Evolutionary conservation across 2,329 filamentous ascomycete species (phyloP), one percentile per base, ranked within the genome.

Genomic region (Aspergillus novoparasiticus): DNA sequence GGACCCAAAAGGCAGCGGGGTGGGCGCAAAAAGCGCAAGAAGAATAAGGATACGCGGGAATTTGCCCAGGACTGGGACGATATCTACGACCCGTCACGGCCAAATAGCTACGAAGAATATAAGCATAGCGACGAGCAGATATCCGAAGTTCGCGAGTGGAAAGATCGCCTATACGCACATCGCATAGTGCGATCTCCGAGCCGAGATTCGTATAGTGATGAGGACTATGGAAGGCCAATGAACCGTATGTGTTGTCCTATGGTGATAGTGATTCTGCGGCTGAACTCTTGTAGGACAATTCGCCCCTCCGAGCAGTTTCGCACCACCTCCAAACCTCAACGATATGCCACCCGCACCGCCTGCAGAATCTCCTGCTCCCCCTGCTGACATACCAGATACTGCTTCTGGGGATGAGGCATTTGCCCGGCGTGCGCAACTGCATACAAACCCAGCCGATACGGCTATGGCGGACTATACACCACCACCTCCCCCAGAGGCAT

Each of bases 21-120:
- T 61, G 91, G 92, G 48, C 88, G 92, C 64, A 90, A 89, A 79
- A 93, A 91, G 78, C 90, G 89, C 74, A 89, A 90, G 78, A 91
- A 91, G 83, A 90, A 89, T 76, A 86, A 87, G 71, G 85, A 87
- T 64, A 84, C 86, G 67, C 82, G 87, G 6, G 82, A 83, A 54
- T 77, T 84, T 34, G 78, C 79, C 6, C 80, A 84, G n/a, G 89
- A 96, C 73, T 97, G 93, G 93, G 91, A 96, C 75, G 93, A 96
- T 75, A 86, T 95, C 28, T 97, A 97, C 75, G 94, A 97, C 72
- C 92, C 93, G 0, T 83, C 90, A 12, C 83, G 91, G 45, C 93
- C 94, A 10, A 96, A 92, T 46, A 93, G 89, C 68, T 91, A 94
- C 57, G 90, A 94, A 60, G 91, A 94, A 72, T 97, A 95, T 74